phyloP scores from a whole-genome alignment of 1,284 basidiomycete species.

The Mycena sp. region DNA sequence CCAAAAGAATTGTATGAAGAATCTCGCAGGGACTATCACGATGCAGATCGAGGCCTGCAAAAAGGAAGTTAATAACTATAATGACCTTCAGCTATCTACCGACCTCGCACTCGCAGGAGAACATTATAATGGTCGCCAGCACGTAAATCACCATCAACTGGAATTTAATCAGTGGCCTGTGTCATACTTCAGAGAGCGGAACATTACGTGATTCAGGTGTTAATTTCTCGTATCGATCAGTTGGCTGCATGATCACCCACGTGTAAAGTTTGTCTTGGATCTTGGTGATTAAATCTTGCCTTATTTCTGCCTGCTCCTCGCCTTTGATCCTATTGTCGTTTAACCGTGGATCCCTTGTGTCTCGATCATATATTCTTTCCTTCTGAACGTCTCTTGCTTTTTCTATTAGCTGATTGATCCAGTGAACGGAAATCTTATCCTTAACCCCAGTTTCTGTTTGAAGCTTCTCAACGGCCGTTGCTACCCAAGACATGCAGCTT shows the following conservation, averaged over 20 bases:
- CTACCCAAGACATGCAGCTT: conserved; percentile 32
- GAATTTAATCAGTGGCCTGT: neutral
- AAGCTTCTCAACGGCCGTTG: conserved; percentile 12
- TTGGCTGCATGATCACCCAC: conserved; percentile 40
- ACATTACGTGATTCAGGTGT: conserved; percentile 31
- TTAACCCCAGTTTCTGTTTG: conserved; percentile 40
- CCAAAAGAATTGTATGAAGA: conserved; percentile 48
- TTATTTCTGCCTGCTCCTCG: conserved; percentile 23
- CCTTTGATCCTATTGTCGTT: conserved; percentile 17
- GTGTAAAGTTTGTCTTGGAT: conserved; percentile 36
- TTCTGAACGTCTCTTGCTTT: conserved; percentile 26
- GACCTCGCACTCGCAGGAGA: neutral
- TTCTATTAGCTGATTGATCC: conserved; percentile 36
- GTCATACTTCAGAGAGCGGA: neutral
- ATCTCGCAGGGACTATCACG: conserved; percentile 46
- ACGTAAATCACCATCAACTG: conserved; percentile 19
- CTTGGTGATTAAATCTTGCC: conserved; percentile 25
- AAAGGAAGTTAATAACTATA: too few species aligned
- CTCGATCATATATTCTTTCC: neutral
- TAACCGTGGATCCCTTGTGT: neutral
- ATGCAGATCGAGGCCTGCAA: conserved; percentile 38
- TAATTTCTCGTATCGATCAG: conserved; percentile 27
- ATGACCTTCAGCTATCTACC: too few species aligned
- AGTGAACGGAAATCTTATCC: conserved; percentile 38
- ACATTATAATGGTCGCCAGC: conserved; percentile 8